Conservation (phyloP, 139 green algal genomes). For the Volvox reticuliferus region DNA sequence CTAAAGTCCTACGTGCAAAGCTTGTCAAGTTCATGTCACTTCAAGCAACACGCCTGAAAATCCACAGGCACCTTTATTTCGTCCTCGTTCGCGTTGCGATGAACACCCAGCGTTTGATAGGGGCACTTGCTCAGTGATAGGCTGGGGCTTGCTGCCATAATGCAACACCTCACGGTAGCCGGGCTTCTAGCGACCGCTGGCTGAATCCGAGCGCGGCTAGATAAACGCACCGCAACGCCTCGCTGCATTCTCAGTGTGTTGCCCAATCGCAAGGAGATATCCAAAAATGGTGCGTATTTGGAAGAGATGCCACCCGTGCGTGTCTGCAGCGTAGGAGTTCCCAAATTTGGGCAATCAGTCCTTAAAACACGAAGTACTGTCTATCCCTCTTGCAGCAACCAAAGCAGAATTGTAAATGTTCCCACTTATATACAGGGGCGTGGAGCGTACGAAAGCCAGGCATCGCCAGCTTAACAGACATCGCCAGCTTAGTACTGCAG, state of each 20-base stretch:
- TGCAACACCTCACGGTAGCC: background rate
- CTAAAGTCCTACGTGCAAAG: too few species aligned
- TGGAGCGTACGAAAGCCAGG: too few species aligned
- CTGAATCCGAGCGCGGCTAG: background rate
- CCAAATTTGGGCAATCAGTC: background rate
- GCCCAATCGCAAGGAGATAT: background rate
- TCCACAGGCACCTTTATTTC: constrained; percentile 9
- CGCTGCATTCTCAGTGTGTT: background rate
- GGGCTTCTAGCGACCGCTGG: background rate
- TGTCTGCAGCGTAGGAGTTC: too few species aligned
- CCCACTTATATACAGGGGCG: too few species aligned
- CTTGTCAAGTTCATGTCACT: too few species aligned
- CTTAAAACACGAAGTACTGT: background rate
- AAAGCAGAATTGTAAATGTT: too few species aligned
- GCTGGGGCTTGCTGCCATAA: constrained; percentile 3
- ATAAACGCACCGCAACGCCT: background rate
- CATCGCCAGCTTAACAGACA: too few species aligned
- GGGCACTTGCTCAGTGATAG: constrained; percentile 9
- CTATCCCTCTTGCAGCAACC: background rate
- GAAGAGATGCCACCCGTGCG: too few species aligned
- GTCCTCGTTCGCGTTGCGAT: background rate
- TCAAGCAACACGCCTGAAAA: background rate
- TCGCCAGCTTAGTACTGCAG: too few species aligned
- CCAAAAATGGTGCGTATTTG: background rate
- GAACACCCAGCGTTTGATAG: background rate